Evolutionary conservation across 2,329 filamentous ascomycete genomes (phyloP).

Genomic region (Penicillium fuscoglaucum): DNA sequence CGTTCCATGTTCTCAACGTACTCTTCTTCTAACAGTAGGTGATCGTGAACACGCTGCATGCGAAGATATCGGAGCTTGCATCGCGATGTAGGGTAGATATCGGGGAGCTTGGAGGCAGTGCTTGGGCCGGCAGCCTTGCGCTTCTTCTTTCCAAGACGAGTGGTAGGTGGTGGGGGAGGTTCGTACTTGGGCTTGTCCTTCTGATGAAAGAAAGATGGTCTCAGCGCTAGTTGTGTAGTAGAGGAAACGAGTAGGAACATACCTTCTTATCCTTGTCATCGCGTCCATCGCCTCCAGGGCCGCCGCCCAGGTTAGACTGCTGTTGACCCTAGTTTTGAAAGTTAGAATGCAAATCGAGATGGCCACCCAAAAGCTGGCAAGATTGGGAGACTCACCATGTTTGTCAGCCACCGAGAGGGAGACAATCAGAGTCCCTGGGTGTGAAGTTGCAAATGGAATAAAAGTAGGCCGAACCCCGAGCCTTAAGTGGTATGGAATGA

Average conservation of each 20-base stretch:
- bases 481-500: neutral
- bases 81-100: slow-evolving; percentile 90
- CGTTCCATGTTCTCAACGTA: slow-evolving; percentile 99
- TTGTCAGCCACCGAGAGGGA: slow-evolving; percentile 27
- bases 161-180: slow-evolving; percentile 93
- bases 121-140: slow-evolving; percentile 91
- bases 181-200: slow-evolving; percentile 99
- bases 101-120: slow-evolving; percentile 90
- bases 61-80: slow-evolving; percentile 96
- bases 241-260: slow-evolving; percentile 2
- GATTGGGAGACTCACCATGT: slow-evolving; percentile 36
- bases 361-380: slow-evolving; percentile 4
- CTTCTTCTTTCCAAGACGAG: slow-evolving; percentile 97
- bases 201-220: slow-evolving; percentile 49
- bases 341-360: slow-evolving; percentile 25
- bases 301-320: slow-evolving; percentile 80
- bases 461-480: neutral
- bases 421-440: slow-evolving; percentile 15
- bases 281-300: slow-evolving; percentile 70
- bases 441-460: neutral
- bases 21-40: slow-evolving; percentile 93
- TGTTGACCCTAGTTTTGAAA: slow-evolving; percentile 47
- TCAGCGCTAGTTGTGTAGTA: slow-evolving; percentile 12
- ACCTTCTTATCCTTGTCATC: slow-evolving; percentile 96
- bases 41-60: slow-evolving; percentile 98